These are phyloP conservation scores for Talinum fruticosum DNA, from an alignment of 148 eudicot genomes.

Conservation along the genomic window DNA sequence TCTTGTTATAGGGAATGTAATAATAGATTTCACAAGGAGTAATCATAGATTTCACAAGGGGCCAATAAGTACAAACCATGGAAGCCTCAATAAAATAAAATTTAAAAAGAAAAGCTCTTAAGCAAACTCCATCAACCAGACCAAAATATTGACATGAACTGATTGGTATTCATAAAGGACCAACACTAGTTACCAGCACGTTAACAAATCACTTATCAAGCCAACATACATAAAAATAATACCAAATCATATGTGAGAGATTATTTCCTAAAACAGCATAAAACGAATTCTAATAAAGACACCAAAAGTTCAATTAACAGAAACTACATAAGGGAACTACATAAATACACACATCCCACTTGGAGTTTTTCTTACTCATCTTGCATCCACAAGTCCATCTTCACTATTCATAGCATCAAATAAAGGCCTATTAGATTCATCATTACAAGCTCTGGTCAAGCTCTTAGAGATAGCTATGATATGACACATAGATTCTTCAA, in stretches of 20 bases:
- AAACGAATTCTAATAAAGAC: neutral
- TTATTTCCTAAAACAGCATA: neutral
- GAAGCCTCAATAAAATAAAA: neutral
- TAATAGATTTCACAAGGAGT: neutral
- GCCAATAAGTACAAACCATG: neutral
- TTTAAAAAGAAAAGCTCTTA: neutral
- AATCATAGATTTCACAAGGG: neutral
- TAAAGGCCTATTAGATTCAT: neutral
- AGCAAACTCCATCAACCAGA: neutral
- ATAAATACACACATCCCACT: neutral
- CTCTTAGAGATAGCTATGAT: neutral
- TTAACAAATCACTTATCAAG: neutral
- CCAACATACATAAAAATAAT: neutral
- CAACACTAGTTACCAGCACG: too few species aligned
- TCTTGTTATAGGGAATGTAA: neutral
- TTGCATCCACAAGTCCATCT: neutral
- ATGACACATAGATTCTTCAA: neutral
- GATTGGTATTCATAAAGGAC: too few species aligned
- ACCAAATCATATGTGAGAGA: neutral
- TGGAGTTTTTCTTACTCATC: neutral
- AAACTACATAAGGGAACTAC: neutral
- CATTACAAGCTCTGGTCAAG: neutral
- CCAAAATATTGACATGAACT: neutral
- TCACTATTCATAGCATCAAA: neutral
- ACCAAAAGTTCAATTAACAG: neutral